These are phyloP conservation scores for Lophium mytilinum DNA, from an alignment of 495 filamentous ascomycete genomes.

Conservation along the genomic window DNA sequence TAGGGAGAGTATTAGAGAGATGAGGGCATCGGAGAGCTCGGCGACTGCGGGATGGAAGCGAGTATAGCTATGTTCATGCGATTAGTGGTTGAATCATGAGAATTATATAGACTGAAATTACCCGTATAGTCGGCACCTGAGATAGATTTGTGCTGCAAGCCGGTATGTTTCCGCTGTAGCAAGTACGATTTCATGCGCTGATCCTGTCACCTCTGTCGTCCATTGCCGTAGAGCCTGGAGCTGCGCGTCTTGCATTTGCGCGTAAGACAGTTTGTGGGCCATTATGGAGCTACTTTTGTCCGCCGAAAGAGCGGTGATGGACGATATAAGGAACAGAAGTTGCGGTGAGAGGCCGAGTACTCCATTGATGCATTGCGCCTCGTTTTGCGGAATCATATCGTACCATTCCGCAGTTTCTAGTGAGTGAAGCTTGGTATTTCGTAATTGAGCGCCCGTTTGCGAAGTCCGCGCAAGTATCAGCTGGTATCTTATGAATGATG, in stretches of 20 bases:
- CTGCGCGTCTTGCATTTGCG: conserved; percentile 11
- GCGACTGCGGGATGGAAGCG: conserved; percentile 16
- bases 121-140: conserved; percentile 19
- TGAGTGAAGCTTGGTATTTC: conserved; percentile 10
- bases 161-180: conserved; percentile 16
- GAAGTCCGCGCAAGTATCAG: conserved; percentile 17
- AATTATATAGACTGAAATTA: not conserved
- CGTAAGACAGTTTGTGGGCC: conserved; percentile 11
- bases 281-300: conserved; percentile 2
- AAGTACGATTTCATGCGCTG: conserved; percentile 6
- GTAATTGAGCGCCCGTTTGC: conserved; percentile 3
- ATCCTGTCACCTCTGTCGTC: conserved; percentile 8
- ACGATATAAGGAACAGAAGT: conserved; percentile 17
- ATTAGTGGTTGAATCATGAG: not conserved
- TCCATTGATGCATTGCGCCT: conserved; percentile 13
- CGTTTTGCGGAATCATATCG: conserved; percentile 5
- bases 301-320: conserved; percentile 14
- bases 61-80: not conserved
- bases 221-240: conserved; percentile 13
- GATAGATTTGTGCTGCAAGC: conserved; percentile 14
- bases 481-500: conserved; percentile 13
- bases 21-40: conserved; percentile 18
- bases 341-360: conserved; percentile 15
- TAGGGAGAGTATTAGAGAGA: conserved; percentile 11
- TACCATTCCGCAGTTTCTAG: conserved; percentile 17